A percentile compares a stretch with the other conserved stretches of the same genome.
phyloP scores from a whole-genome alignment of 129 eudicot species.

The Flaveria robusta region DNA sequence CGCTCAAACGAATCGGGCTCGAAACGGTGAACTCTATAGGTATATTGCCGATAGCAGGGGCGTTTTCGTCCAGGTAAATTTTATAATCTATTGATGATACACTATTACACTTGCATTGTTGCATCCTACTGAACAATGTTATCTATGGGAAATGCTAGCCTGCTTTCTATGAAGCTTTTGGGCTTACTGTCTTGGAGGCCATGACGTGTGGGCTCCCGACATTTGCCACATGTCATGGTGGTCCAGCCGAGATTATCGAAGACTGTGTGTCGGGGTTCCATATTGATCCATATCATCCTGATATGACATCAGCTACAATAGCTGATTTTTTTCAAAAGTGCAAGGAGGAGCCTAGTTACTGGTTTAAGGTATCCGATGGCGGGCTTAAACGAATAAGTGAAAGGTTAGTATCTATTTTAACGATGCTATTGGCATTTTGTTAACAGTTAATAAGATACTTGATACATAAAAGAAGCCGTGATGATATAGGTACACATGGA shows the following conservation, averaged over 20 bases:
- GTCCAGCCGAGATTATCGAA: constrained; percentile 88
- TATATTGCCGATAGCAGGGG: constrained; percentile 89
- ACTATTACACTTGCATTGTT: not conserved
- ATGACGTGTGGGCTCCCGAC: constrained; percentile 98
- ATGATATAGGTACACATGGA: constrained; percentile 99
- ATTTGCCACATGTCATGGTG: constrained; percentile 96
- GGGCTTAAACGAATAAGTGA: constrained; percentile 70
- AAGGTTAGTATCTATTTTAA: constrained; percentile 41
- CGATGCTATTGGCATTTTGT: not conserved
- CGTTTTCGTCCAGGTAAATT: constrained; percentile 79
- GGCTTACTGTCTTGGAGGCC: constrained; percentile 97
- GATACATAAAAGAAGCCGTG: no score
- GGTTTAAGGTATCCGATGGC: constrained; percentile 67
- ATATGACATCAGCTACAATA: constrained; percentile 59
- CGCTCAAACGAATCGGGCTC: constrained; percentile 80
- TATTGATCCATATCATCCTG: constrained; percentile 93
- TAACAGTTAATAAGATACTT: not conserved
- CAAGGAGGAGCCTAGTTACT: constrained; percentile 61
- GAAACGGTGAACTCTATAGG: constrained; percentile 93
- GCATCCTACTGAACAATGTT: not conserved
- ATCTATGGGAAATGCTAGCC: constrained; percentile 50
- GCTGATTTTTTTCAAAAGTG: constrained; percentile 65
- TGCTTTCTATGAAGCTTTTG: constrained; percentile 96
- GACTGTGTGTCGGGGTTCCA: constrained; percentile 88
- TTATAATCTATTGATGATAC: not conserved